Base-by-base conservation (phyloP, 176 grass and related monocot species). In the Neostapfia colusana region DNA sequence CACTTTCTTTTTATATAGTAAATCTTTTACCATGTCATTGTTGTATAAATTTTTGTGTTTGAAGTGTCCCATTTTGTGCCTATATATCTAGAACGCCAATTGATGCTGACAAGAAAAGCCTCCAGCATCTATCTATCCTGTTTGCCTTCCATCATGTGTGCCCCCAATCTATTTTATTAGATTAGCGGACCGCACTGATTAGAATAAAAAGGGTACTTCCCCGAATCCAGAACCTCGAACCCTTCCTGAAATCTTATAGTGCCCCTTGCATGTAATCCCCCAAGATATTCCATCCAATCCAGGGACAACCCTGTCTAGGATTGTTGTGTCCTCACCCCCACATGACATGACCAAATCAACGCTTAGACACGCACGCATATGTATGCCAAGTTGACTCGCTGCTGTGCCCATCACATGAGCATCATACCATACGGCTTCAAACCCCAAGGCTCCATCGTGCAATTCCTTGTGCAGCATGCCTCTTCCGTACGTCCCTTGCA, bases 231-330 rank as follows among this genome's bases (percentile, higher is more conserved):
- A 84, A 72, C 54, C 63, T n/a, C 53, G 61, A 43, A 15, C 46
- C 57, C 34, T 28, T 84, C 51, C 80, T 78, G 18, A 83, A 71
- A 88, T 79, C 74, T 87, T 87, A 69, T 71, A 84, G 76, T 69
- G 58, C 78, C 81, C 54, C 72, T 89, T 83, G 80, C 71, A 89
- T 85, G 72, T 53, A 73, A 80, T 46, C 74, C 42, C 88, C 88
- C 90, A 89, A 93, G 73, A 97, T 89, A 93, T 93, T 93, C 88
- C 83, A 25, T 90, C 82, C 86, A 90, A 93, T 90, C 88, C 74
- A 87, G 79, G 56, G 72, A 86, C 77, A 85, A 77, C 60, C 80
- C 67, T 86, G 80, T 89, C 88, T 80, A 76, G 74, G 75, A 81
- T 87, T 85, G 85, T 85, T 93, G 72, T 93, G 86, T 79, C n/a